Conservation (phyloP, 441 rosid species). For the Syzygium syzygioides region DNA sequence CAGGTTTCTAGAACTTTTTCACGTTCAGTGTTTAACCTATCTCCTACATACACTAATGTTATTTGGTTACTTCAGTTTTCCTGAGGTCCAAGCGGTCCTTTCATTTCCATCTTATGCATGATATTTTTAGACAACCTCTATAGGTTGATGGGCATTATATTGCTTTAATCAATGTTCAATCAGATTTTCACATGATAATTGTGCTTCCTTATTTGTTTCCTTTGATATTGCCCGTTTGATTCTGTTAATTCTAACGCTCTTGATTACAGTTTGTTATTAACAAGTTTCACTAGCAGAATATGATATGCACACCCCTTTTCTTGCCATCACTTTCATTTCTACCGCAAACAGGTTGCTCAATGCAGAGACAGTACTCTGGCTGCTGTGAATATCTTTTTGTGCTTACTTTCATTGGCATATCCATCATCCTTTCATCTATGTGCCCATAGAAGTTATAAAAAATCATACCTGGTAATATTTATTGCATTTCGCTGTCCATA, state of each 20-base stretch:
- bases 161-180: neutral
- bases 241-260: no score
- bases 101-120: neutral
- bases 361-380: neutral
- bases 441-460: no score
- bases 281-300: neutral
- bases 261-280: no score
- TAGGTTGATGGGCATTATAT: neutral
- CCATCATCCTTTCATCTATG: no score
- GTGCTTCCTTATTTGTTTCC: neutral
- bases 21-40: neutral
- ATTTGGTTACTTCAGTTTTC: neutral
- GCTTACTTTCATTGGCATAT: no score
- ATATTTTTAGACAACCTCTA: neutral
- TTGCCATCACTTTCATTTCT: neutral
- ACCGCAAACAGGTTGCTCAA: neutral
- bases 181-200: neutral
- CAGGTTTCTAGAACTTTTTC: slow-evolving; percentile 35
- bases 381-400: no score
- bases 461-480: neutral
- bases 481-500: neutral
- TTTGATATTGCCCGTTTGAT: neutral
- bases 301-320: neutral
- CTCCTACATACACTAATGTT: neutral
- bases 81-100: neutral